Evolutionary conservation across 2,329 filamentous ascomycete species (phyloP).

Genomic region (Colletotrichum musicola): DNA sequence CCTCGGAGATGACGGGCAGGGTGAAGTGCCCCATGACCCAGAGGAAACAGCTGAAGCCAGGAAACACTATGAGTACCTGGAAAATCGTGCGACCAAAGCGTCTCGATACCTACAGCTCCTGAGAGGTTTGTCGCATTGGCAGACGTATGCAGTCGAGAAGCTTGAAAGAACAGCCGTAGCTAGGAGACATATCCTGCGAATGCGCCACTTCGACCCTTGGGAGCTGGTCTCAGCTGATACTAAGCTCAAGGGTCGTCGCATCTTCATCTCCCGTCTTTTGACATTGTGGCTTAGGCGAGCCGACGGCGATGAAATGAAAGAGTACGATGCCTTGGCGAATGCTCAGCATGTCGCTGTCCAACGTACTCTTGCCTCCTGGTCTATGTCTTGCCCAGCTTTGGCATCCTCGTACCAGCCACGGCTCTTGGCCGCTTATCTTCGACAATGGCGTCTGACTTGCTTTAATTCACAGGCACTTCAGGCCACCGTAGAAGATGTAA

Average conservation of each 20-base stretch:
- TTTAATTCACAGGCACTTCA: not conserved
- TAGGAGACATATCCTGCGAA: conserved; percentile 77
- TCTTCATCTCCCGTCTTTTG: conserved; percentile 18
- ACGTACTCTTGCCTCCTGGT: conserved; percentile 11
- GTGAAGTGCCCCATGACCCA: not conserved
- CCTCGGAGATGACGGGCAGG: not conserved
- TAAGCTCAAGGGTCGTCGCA: conserved; percentile 20
- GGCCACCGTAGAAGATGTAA: not conserved
- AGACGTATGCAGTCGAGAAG: conserved; percentile 72
- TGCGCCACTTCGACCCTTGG: conserved; percentile 48
- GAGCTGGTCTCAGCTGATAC: conserved; percentile 37
- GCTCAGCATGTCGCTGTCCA: not conserved
- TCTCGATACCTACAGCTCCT: conserved; percentile 35
- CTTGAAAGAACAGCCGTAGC: conserved; percentile 75
- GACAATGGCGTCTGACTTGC: conserved; percentile 9
- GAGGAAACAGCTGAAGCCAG: conserved; percentile 4
- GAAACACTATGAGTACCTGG: conserved; percentile 16
- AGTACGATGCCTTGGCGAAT: not conserved
- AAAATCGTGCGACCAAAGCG: conserved; percentile 22
- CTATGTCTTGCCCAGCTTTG: not conserved
- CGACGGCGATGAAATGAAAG: not conserved
- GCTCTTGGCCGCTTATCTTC: not conserved
- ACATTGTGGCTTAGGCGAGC: conserved; percentile 23
- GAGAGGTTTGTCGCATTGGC: conserved; percentile 64
- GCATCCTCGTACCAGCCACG: not conserved